Evolutionary conservation across 495 filamentous ascomycete genomes (phyloP).

Genomic region (Hyaloscypha hepaticicola): DNA sequence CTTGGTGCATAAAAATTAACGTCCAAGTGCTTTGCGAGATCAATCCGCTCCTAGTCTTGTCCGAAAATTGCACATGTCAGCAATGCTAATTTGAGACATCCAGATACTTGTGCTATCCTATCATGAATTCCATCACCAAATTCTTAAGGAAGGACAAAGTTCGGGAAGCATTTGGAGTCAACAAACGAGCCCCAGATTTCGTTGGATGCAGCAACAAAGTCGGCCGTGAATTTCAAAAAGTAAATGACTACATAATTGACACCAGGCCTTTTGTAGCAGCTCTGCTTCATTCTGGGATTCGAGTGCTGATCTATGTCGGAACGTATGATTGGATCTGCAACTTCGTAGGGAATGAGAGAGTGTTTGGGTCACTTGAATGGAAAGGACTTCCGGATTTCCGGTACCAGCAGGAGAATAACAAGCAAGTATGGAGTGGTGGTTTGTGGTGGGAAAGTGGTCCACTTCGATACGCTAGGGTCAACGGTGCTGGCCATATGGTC

Average conservation of each 20-base stretch:
- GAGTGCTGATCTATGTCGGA: slow-evolving; percentile 64
- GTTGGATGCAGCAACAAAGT: slow-evolving; percentile 75
- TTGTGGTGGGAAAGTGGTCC: slow-evolving; percentile 68
- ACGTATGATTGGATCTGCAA: slow-evolving; percentile 24
- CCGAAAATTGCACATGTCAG: no score
- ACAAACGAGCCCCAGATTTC: slow-evolving; percentile 54
- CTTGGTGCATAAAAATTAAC: no score
- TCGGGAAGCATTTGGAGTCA: slow-evolving; percentile 63
- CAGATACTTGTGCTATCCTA: slow-evolving; percentile 62
- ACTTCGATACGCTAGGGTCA: slow-evolving; percentile 67
- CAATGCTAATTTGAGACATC: not conserved
- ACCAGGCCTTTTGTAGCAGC: slow-evolving; percentile 67
- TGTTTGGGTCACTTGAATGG: slow-evolving; percentile 60
- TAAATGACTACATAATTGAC: slow-evolving; percentile 76
- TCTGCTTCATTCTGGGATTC: slow-evolving; percentile 61
- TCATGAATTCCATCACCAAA: slow-evolving; percentile 60
- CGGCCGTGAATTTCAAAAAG: slow-evolving; percentile 71
- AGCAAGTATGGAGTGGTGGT: slow-evolving; percentile 69
- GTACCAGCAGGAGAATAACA: slow-evolving; percentile 40
- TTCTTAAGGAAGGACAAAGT: slow-evolving; percentile 64
- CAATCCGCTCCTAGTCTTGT: no score
- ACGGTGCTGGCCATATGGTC: slow-evolving; percentile 71
- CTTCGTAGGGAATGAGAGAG: slow-evolving; percentile 67
- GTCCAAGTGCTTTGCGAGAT: no score
- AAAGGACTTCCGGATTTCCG: slow-evolving; percentile 20